Base-by-base conservation (phyloP, 768 basidiomycete genomes). In the Amanita pallidorosea region DNA sequence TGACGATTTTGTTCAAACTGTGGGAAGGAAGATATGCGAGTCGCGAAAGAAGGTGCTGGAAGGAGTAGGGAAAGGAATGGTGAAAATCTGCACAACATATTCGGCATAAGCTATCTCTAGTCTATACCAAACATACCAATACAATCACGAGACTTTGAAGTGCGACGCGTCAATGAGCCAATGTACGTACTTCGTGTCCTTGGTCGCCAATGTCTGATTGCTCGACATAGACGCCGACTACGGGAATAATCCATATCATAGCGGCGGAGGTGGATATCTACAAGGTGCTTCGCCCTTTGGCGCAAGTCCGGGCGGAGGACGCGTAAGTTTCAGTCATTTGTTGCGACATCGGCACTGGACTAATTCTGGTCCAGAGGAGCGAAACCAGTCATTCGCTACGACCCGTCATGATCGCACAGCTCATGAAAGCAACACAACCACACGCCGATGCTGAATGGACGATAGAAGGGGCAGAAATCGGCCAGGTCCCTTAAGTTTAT, bases 381-480 rank as follows among this genome's bases (percentile, higher is more conserved):
- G 52, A 53, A 34, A 40, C 52, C 13, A 47, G 52, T 13, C 18
- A 40, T 37, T 41, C 53, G n/a, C 43, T 60, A 22, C 61, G 68
- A 46, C 65, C 60, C n/a, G 61, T 67, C n/a, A 66, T 64, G 6
- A 57, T 70, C 57, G 74, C 79, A 47, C 92, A 95, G 61, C 72
- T 96, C 41, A 61, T 71, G 33, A 75, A 77, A 56, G 86, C 93
- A 2, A 73, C 69, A n/a, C 92, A 94, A 70, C 74, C 83, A 5
- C 89, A 95, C 61, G 73, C 85, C 1, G 94, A 97, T 57, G 85
- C 88, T 2, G 90, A 94, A 52, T 96, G 91, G 81, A 73, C 73
- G 53, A 71, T 98, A 31, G 92, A 92, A 52, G 85, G 81, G 25
- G 67, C 74, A 4, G 87, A 93, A 55, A 72, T 93, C 52, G 86